phyloP scores from a whole-genome alignment of 257 asterid species.

The Verbascum thapsus region DNA sequence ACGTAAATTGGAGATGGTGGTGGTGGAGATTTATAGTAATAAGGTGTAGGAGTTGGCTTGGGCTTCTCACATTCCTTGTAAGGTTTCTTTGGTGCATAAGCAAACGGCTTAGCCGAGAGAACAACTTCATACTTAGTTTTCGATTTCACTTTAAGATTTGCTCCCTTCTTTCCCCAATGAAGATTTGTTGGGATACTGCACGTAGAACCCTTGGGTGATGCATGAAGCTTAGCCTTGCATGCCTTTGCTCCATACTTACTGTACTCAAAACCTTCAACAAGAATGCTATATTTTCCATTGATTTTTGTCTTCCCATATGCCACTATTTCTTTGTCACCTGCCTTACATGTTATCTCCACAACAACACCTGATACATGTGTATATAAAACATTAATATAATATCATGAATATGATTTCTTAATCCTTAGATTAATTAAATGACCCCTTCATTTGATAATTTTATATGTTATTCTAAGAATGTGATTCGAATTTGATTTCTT shows the following conservation, averaged over 20 bases:
- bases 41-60: slow-evolving; percentile 24
- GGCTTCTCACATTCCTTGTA: slow-evolving; percentile 18
- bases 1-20: too few species aligned
- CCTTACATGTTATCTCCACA: slow-evolving; percentile 37
- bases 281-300: slow-evolving; percentile 38
- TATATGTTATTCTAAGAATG: too few species aligned
- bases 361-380: slow-evolving; percentile 28
- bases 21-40: slow-evolving; percentile 26
- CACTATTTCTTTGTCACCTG: slow-evolving; percentile 31
- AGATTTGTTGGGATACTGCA: slow-evolving; percentile 35
- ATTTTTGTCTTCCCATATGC: slow-evolving; percentile 34
- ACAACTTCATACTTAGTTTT: slow-evolving; percentile 39
- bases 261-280: slow-evolving; percentile 37
- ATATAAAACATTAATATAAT: not conserved
- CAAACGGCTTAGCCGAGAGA: slow-evolving; percentile 35
- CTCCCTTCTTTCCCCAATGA: slow-evolving; percentile 37
- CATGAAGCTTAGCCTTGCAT: slow-evolving; percentile 37
- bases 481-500: too few species aligned
- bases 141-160: slow-evolving; percentile 38
- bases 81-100: slow-evolving; percentile 31
- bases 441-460: too few species aligned
- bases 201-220: slow-evolving; percentile 36
- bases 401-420: too few species aligned
- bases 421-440: too few species aligned
- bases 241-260: slow-evolving; percentile 39